Evolutionary conservation across 2,329 filamentous ascomycete genomes (phyloP).

Genomic region (Arthroderma sp.): DNA sequence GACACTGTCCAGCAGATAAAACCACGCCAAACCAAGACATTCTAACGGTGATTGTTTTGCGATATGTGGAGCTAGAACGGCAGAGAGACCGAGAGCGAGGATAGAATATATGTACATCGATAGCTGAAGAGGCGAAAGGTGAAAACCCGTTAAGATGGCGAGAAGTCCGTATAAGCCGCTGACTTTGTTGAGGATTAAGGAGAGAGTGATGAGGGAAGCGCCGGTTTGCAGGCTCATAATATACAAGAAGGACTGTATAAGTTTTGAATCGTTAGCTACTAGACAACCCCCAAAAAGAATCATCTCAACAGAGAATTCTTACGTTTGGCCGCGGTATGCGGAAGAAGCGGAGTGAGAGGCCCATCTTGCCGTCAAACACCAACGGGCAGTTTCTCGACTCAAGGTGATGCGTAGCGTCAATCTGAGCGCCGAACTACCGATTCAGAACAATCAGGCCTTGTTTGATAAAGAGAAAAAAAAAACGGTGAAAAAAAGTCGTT

Average conservation of each 20-base stretch:
- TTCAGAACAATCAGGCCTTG: too few relatives aligned
- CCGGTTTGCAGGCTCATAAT: constrained; percentile 77
- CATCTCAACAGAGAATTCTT: constrained; percentile 11
- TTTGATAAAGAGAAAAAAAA: too few relatives aligned
- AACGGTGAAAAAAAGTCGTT: too few relatives aligned
- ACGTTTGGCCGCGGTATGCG: constrained; percentile 39
- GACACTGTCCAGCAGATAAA: constrained; percentile 70
- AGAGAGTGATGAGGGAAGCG: constrained; percentile 69
- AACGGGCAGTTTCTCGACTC: not conserved
- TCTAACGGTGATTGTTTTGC: constrained; percentile 65
- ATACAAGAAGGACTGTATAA: constrained; percentile 63
- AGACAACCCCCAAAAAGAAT: not conserved
- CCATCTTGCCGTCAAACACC: constrained; percentile 19
- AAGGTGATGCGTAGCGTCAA: too few relatives aligned
- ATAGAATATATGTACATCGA: constrained; percentile 88
- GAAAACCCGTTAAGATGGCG: constrained; percentile 74
- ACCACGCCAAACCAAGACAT: constrained; percentile 66
- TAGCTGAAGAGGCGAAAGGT: constrained; percentile 68
- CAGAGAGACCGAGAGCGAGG: constrained; percentile 51
- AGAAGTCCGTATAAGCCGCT: constrained; percentile 83
- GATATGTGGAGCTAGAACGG: constrained; percentile 65
- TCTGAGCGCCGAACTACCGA: too few relatives aligned
- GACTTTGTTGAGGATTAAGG: constrained; percentile 81
- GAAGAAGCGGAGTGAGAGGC: constrained; percentile 28
- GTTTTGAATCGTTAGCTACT: constrained; percentile 5